Percentiles rank a stretch among this genome's conserved stretches.
phyloP scores from a whole-genome alignment of 1,284 basidiomycete species.

The Stereum hirsutum region DNA sequence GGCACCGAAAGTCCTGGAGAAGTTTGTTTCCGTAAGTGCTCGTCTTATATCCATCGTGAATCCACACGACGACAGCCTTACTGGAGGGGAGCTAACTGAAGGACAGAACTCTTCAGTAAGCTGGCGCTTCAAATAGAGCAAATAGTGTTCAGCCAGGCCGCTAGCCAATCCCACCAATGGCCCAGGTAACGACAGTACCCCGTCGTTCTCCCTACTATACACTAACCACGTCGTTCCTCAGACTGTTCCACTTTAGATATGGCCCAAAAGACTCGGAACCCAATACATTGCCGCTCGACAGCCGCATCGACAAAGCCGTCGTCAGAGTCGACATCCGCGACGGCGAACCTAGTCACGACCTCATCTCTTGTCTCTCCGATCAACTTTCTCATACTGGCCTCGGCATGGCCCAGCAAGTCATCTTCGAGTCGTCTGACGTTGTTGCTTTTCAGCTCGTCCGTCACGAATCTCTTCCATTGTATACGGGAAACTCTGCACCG shows the following conservation, averaged over 20 bases:
- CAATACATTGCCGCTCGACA: slow-evolving; percentile 18
- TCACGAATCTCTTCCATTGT: slow-evolving; percentile 17
- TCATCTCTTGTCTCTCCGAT: slow-evolving; percentile 46
- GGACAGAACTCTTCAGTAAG: slow-evolving; percentile 30
- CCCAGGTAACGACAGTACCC: slow-evolving; percentile 20
- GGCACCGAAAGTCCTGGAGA: slow-evolving; percentile 28
- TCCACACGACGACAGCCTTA: too few relatives aligned
- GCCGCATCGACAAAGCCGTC: slow-evolving; percentile 25
- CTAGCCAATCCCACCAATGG: slow-evolving; percentile 11
- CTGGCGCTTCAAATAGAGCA: slow-evolving; percentile 25
- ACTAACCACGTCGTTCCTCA: slow-evolving; percentile 13
- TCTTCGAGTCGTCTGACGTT: slow-evolving; percentile 50
- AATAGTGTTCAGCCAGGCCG: slow-evolving; percentile 11
- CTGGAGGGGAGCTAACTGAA: too few relatives aligned
- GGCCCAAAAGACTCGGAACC: slow-evolving; percentile 24
- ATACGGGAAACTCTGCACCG: slow-evolving; percentile 11
- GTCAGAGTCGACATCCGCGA: slow-evolving; percentile 31
- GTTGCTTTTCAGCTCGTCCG: slow-evolving; percentile 47
- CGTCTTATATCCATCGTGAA: slow-evolving; percentile 1
- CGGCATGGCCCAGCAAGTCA: slow-evolving; percentile 35
- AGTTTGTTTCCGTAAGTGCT: slow-evolving; percentile 24
- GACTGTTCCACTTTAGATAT: slow-evolving; percentile 33
- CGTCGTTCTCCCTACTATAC: background rate
- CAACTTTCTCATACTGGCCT: slow-evolving; percentile 28
- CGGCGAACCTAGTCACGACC: slow-evolving; percentile 35